Percentiles rank a stretch among this genome's conserved stretches.
Conservation (phyloP, 2,329 filamentous ascomycete species). For the Phaeophleospora eucalypticola region DNA sequence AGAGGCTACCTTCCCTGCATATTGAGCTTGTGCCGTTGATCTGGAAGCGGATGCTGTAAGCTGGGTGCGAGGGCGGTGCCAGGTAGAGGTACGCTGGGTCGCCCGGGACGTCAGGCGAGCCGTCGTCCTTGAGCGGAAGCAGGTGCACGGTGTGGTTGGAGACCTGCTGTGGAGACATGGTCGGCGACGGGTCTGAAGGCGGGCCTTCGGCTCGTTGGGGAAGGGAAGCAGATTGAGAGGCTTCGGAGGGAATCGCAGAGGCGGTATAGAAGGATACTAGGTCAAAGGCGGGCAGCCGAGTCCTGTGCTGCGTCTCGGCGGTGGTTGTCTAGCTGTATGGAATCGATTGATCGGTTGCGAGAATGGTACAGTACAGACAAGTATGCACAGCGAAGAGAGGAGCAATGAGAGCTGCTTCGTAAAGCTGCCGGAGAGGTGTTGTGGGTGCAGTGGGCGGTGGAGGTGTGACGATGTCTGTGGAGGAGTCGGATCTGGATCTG, state of each 20-base stretch:
- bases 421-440: conserved; percentile 8
- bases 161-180: conserved; percentile 37
- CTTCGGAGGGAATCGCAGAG: conserved; percentile 1
- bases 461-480: too few relatives aligned
- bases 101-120: conserved; percentile 81
- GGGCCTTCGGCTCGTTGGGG: not conserved
- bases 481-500: too few relatives aligned
- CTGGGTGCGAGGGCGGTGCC: conserved; percentile 66
- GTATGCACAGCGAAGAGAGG: conserved; percentile 11
- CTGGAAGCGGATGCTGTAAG: conserved; percentile 78
- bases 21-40: conserved; percentile 95
- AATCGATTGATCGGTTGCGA: conserved; percentile 2
- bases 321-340: conserved; percentile 4
- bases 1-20: conserved; percentile 87
- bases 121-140: conserved; percentile 85
- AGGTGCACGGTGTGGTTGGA: conserved; percentile 61
- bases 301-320: conserved; percentile 6
- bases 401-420: conserved; percentile 15
- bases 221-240: conserved; percentile 2
- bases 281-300: conserved; percentile 7
- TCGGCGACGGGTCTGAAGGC: conserved; percentile 4
- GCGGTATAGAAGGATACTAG: conserved; percentile 8
- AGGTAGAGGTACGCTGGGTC: conserved; percentile 77
- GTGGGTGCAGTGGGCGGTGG: conserved; percentile 1
- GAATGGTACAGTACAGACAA: conserved; percentile 11